phyloP scores from a whole-genome alignment of 192 early-diverging fungal species.

The Coemansia biformis region DNA sequence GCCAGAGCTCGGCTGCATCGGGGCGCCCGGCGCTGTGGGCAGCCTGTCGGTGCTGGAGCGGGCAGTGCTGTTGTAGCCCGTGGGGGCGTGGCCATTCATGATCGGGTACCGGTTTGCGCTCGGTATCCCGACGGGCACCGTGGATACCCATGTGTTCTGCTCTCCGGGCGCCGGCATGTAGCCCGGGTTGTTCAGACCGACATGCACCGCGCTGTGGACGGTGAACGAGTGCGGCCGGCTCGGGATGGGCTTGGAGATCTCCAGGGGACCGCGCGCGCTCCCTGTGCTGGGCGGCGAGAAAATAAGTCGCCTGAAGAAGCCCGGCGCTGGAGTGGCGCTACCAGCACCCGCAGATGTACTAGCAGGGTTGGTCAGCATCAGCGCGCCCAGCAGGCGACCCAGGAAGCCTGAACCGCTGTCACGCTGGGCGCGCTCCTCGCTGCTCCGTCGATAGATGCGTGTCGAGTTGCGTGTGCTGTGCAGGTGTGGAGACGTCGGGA shows the following conservation, averaged over 20 bases:
- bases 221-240: slow-evolving; percentile 37
- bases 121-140: slow-evolving; percentile 17
- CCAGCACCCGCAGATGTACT: no score
- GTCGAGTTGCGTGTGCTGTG: slow-evolving; percentile 17
- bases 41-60: background rate
- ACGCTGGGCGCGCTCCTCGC: slow-evolving; percentile 3
- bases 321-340: background rate
- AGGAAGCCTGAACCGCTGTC: slow-evolving; percentile 18
- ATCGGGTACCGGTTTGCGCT: slow-evolving; percentile 39
- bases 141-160: slow-evolving; percentile 19
- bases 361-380: background rate
- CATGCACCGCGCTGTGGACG: slow-evolving; percentile 36
- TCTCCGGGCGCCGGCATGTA: slow-evolving; percentile 21
- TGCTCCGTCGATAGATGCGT: background rate
- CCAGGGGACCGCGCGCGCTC: background rate
- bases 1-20: slow-evolving; percentile 21
- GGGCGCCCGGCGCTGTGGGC: slow-evolving; percentile 9
- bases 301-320: slow-evolving; percentile 29
- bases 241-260: slow-evolving; percentile 4
- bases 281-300: slow-evolving; percentile 17
- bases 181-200: slow-evolving; percentile 25
- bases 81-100: slow-evolving; percentile 5
- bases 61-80: background rate
- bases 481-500: slow-evolving; percentile 4
- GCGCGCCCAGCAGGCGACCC: slow-evolving; percentile 20